A percentile compares a stretch with the other conserved stretches of the same genome.
phyloP scores from a whole-genome alignment of 352 stramenopile genomes.

The Phytophthora constricta region DNA sequence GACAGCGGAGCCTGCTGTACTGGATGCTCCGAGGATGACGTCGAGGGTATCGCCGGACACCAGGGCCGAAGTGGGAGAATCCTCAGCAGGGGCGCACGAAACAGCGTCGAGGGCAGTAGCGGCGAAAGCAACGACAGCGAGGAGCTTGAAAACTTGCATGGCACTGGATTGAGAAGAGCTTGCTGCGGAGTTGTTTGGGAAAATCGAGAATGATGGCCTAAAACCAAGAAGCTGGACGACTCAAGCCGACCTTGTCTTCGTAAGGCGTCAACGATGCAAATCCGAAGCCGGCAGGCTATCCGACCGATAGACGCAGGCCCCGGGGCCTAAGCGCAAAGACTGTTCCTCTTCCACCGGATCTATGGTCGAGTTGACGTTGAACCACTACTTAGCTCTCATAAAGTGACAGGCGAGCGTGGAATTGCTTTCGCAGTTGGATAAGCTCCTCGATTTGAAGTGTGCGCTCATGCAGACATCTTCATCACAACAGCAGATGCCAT shows the following conservation, averaged over 20 bases:
- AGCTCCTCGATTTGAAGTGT: conserved; percentile 20
- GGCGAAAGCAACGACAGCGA: conserved; percentile 10
- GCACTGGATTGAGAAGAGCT: background rate
- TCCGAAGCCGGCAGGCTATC: conserved; percentile 16
- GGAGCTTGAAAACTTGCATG: conserved; percentile 24
- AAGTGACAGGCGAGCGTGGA: background rate
- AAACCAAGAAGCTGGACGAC: background rate
- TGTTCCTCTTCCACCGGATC: conserved; percentile 20
- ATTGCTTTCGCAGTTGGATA: conserved; percentile 6
- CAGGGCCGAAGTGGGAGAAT: conserved; percentile 19
- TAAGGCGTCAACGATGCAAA: conserved; percentile 12
- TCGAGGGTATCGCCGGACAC: conserved; percentile 22
- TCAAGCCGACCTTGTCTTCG: no score
- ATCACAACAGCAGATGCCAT: conserved; percentile 1
- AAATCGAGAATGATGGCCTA: conserved; percentile 29
- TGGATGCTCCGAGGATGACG: conserved; percentile 33
- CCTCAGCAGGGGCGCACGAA: conserved; percentile 6
- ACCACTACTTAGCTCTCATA: no score
- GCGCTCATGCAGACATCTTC: conserved; percentile 3
- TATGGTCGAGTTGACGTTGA: conserved; percentile 1
- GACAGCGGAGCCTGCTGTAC: conserved; percentile 6
- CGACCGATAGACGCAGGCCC: conserved; percentile 10
- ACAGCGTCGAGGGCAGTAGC: conserved; percentile 11
- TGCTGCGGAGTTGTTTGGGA: conserved; percentile 1
- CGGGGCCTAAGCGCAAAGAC: conserved; percentile 1